Base-by-base conservation (phyloP, 176 grass and related monocot genomes). In the Echinochloa phyllopogon region DNA sequence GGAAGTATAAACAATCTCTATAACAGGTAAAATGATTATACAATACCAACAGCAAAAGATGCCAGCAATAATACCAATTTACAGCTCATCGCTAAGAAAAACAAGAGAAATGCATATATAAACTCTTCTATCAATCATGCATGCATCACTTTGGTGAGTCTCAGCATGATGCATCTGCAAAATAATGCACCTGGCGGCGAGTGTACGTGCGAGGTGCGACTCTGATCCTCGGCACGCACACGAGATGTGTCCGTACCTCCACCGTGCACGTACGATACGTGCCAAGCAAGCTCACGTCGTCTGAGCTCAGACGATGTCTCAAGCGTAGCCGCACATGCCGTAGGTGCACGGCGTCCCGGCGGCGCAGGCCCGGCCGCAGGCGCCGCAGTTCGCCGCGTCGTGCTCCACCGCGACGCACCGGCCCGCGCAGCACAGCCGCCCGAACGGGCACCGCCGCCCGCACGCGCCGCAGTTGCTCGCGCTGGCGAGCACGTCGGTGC, bases 391-490 rank as follows among this genome's bases (percentile, higher is more conserved):
- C 36, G 43, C 10, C 11, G 8, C 60, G 50, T 94, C 92, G 61
- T 83, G 39, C 0, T 78, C 82, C 68, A 80, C 77, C 14, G 78
- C 72, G 41, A 67, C 69, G 74, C 92, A 94, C 55, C 44, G 69
- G 2, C 92, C 88, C 17, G 10, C 76, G 82, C 92, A 94, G 85
- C 88, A 94, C 65, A 83, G 72, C 88, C 75, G 86, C 1, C 85
- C 88, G 78, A 86, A 88, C 10, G 74, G 15, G 79, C 92, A 94
- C 64, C 74, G 82, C 33, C 8, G 29, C 20, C 88, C 86, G 79
- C 92, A 94, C 29, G 85, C 70, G 63, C 92, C 88, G 80, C 92
- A 94, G 86, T 86, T 86, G 83, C 44, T 65, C 74, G 60, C 69
- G 82, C 81, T 85, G 55, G 67, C 14, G 15, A 80, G 79, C 79